phyloP scores from a whole-genome alignment of 2,329 filamentous ascomycete species.

The Diaporthe aspalathi region DNA sequence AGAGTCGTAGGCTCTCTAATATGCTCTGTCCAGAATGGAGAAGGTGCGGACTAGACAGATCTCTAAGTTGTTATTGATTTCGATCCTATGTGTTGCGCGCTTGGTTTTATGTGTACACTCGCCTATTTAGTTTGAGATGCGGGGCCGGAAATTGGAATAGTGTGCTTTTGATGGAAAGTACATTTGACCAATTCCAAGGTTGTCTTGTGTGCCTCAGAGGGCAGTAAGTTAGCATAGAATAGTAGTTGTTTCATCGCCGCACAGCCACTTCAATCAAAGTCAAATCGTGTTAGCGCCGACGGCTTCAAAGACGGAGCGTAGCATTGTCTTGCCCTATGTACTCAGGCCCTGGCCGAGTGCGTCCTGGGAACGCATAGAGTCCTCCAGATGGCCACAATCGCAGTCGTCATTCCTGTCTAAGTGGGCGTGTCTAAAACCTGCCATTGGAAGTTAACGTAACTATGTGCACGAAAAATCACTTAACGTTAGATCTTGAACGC shows the following conservation, averaged over 20 bases:
- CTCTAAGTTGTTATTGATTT: not conserved
- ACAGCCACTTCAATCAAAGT: no score
- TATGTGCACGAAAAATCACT: no score
- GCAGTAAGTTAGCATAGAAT: not conserved
- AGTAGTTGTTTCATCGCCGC: no score
- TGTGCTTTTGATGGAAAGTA: not conserved
- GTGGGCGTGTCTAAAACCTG: no score
- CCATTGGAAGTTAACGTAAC: no score
- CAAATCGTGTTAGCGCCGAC: not conserved
- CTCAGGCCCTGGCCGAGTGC: not conserved
- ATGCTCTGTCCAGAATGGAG: not conserved
- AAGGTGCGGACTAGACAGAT: not conserved
- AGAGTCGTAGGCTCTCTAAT: not conserved
- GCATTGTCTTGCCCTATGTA: not conserved
- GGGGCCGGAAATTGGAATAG: not conserved
- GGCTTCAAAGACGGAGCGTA: not conserved
- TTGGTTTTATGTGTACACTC: not conserved
- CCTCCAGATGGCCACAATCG: not conserved
- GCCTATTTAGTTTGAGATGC: not conserved
- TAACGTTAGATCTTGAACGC: no score
- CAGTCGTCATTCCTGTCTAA: no score
- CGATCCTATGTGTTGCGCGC: not conserved
- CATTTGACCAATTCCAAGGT: no score
- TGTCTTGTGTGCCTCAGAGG: not conserved
- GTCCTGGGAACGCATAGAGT: not conserved